Evolutionary conservation across 2,329 filamentous ascomycete species (phyloP), one percentile per base, ranked within the genome.

Genomic region (Salinomyces thailandicus): DNA sequence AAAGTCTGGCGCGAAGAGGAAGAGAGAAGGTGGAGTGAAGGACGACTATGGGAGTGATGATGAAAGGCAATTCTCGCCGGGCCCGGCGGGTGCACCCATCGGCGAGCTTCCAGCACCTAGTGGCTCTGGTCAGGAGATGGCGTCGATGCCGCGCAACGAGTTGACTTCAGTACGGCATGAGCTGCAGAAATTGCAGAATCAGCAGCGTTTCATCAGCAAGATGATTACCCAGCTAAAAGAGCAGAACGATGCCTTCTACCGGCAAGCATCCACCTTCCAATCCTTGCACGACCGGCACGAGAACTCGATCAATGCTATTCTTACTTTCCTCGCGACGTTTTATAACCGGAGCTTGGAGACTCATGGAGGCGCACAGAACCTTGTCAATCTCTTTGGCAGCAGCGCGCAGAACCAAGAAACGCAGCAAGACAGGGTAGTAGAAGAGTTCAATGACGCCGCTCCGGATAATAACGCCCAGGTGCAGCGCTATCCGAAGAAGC

Each of bases 261-360:
- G 83, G 38, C 86, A 95, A 60, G 87, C 89, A 0, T 73, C 83
- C 30, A 79, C 83, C 39, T 95, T 95, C 57, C 87, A 96, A 60
- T 82, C 77, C 41, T 77, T 93, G 55, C 89, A 96, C 54, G 86
- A 89, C 49, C 79, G 91, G n/a, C 91, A 98, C 54, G 91, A 98
- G 57, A 94, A 89, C 57, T 95, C 89, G 0, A 96, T 98, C 62
- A 96, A 95, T 54, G 89, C 89, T n/a, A 96, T 98, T 44, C 72
- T 98, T 28, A 93, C 87, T 33, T 96, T 98, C 60, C 72, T 98
- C 14, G 91, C 89, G 31, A 96, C 93, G 9, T 89, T 98, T 28
- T 98, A 96, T 63, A 82, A 93, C 45, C 81, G 93, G 53, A 93
- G 85, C 45, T 65, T 98, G 33, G 87, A 95, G 56, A 85, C 87